Conservation (phyloP, 345 rosid species). For the Luvunga scandens region DNA sequence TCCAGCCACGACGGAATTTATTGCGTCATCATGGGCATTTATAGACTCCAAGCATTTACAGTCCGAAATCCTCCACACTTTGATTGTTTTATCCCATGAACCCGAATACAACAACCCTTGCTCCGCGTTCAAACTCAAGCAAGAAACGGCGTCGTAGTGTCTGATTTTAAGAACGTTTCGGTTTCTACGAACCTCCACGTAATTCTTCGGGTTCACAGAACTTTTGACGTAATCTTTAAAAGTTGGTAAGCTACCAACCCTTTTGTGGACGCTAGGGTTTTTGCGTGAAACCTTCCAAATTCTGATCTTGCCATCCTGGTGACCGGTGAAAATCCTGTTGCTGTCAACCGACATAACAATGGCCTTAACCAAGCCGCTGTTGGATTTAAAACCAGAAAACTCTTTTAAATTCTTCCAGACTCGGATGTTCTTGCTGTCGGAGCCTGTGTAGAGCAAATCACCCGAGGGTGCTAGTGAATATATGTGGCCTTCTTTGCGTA, state of each 20-base stretch:
- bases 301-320: slow-evolving; percentile 53
- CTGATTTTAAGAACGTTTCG: slow-evolving; percentile 36
- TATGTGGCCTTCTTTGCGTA: slow-evolving; percentile 63
- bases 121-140: slow-evolving; percentile 39
- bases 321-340: slow-evolving; percentile 43
- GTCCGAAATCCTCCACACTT: slow-evolving; percentile 51
- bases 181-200: slow-evolving; percentile 39
- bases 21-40: slow-evolving; percentile 53
- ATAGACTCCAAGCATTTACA: slow-evolving; percentile 50
- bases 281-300: slow-evolving; percentile 39
- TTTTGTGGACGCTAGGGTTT: slow-evolving; percentile 22
- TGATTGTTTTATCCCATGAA: slow-evolving; percentile 58
- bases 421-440: slow-evolving; percentile 67
- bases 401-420: slow-evolving; percentile 66
- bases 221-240: slow-evolving; percentile 35
- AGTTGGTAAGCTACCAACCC: slow-evolving; percentile 43
- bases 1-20: slow-evolving; percentile 39
- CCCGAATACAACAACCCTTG: slow-evolving; percentile 51
- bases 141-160: slow-evolving; percentile 56
- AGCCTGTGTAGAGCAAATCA: slow-evolving; percentile 61
- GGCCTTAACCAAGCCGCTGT: slow-evolving; percentile 56
- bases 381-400: slow-evolving; percentile 54
- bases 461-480: slow-evolving; percentile 64
- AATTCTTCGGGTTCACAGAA: slow-evolving; percentile 45
- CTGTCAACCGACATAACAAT: slow-evolving; percentile 30